Base-by-base conservation (phyloP, 2,329 filamentous ascomycete genomes). In the Aspergillus ibericus region DNA sequence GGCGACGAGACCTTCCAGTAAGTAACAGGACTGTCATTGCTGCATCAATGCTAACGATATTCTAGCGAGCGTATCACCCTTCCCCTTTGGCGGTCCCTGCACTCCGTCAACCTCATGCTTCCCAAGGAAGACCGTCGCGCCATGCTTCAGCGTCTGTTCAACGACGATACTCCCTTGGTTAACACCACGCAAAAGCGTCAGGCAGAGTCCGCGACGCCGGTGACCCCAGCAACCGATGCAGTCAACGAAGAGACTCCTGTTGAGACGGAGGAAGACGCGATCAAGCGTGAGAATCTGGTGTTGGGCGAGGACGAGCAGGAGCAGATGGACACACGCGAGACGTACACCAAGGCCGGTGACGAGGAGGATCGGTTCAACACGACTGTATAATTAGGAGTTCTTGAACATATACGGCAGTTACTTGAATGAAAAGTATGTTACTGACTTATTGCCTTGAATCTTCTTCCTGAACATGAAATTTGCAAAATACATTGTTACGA, bases 81-180 rank as follows among this genome's bases (percentile, higher is more conserved):
- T 16, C 95, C 95, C 3, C 80, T 99, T 27, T 99, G 95, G 95
- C 89, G 96, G 77, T 96, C 92, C 72, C 85, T 96, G 61, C 88
- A 93, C 67, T 93, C 90, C 18, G 82, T 98, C 59, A 99, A 99
- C 75, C 85, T 99, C 55, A 99, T 99, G 95, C 82, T 99, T 70
- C 93, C 95, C 51, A 99, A 99, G 80, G 95, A 99, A 75, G 95
- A 99, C 65, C 86, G 95, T 15, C 88, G 87, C 22, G 95, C 95
- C 1, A 96, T 98, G 91, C 80, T 98, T 66, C 81, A 98, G 63
- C 84, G 95, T 20, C 82, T 99, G 60, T 99, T 89, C 79, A 96
- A 97, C 72, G 93, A 98, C 67, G 89, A 89, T 27, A 89, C 90
- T 0, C 91, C 91, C 4, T 82, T 96, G 49, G 84, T 96, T 62